These are phyloP conservation scores for Lipomyces chichibuensis DNA, from an alignment of 805 yeast species.

Conservation along the genomic window DNA sequence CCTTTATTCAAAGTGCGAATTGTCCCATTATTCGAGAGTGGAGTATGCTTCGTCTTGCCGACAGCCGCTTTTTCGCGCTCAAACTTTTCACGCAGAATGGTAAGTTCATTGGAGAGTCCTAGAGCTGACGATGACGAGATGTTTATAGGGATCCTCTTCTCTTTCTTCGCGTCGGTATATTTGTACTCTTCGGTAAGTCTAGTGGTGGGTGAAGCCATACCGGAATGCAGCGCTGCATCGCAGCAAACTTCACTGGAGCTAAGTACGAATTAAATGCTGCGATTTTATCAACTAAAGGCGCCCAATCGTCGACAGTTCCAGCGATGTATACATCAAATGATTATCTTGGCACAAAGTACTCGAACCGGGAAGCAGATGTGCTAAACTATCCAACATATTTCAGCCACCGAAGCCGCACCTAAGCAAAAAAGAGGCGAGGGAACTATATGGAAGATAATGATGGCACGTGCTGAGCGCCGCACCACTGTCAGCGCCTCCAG, in stretches of 20 bases:
- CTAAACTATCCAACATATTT: too few relatives aligned
- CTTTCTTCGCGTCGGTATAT: background rate
- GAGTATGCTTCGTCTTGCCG: constrained; percentile 15
- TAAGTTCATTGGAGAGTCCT: constrained; percentile 27
- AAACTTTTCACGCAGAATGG: constrained; percentile 27
- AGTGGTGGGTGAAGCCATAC: background rate
- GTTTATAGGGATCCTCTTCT: constrained; percentile 16
- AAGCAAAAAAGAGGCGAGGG: too few relatives aligned
- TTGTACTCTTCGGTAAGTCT: background rate
- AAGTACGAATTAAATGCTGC: too few relatives aligned
- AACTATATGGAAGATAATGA: too few relatives aligned
- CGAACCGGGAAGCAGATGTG: too few relatives aligned
- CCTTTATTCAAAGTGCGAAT: constrained; percentile 18
- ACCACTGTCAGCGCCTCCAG: background rate
- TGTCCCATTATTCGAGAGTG: background rate
- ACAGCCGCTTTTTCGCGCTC: constrained; percentile 18
- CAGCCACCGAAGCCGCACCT: too few relatives aligned
- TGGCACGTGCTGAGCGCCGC: too few relatives aligned
- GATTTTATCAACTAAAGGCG: too few relatives aligned
- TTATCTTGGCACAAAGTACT: too few relatives aligned
- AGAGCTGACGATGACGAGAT: constrained; percentile 33
- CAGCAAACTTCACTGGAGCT: too few relatives aligned
- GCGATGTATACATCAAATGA: too few relatives aligned
- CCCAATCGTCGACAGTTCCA: too few relatives aligned
- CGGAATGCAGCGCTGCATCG: background rate